Percentiles rank a stretch among this genome's conserved stretches.
These are phyloP conservation scores for Meyerozyma elateridarum DNA, from an alignment of 1,139 yeast genomes.

Conservation along the genomic window DNA sequence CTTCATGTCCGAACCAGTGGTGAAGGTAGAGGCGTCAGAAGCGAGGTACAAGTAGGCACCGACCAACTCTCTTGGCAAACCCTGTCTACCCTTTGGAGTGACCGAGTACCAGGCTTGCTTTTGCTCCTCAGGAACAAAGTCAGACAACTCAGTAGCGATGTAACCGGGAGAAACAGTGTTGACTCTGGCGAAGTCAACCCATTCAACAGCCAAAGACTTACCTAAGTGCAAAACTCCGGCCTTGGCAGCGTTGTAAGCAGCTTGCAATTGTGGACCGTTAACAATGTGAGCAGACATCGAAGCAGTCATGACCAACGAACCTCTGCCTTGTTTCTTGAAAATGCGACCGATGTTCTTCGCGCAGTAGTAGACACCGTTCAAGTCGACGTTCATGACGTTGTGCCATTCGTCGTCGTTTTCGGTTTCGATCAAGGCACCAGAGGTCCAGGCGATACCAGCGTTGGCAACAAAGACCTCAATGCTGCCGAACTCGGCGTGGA, in stretches of 20 bases:
- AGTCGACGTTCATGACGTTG: conserved; percentile 40
- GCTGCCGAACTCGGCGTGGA: conserved; percentile 31
- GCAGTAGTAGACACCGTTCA: conserved; percentile 44
- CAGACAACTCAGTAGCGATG: conserved; percentile 22
- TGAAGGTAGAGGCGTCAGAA: conserved; percentile 31
- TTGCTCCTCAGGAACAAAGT: conserved; percentile 18
- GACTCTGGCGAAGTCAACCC: conserved; percentile 31
- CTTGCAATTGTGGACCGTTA: conserved; percentile 62
- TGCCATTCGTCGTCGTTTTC: conserved; percentile 43
- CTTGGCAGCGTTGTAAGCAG: conserved; percentile 50
- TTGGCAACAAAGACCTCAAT: conserved; percentile 52
- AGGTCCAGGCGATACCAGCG: conserved; percentile 48
- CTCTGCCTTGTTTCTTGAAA: conserved; percentile 36
- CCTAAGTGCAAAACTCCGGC: conserved; percentile 29
- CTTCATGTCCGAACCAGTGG: conserved; percentile 43
- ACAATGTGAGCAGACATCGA: conserved; percentile 65
- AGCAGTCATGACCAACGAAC: conserved; percentile 58
- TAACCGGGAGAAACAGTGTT: conserved; percentile 31
- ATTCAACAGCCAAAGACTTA: conserved; percentile 28
- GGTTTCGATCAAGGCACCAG: conserved; percentile 33
- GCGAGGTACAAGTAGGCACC: conserved; percentile 24
- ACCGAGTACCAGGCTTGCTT: conserved; percentile 18
- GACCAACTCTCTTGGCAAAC: conserved; percentile 19
- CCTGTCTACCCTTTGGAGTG: conserved; percentile 21
- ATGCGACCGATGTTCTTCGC: conserved; percentile 38